Percentiles rank a stretch among this genome's conserved stretches.
phyloP scores from a whole-genome alignment of 2,329 filamentous ascomycete species.

The Calonectria montana region DNA sequence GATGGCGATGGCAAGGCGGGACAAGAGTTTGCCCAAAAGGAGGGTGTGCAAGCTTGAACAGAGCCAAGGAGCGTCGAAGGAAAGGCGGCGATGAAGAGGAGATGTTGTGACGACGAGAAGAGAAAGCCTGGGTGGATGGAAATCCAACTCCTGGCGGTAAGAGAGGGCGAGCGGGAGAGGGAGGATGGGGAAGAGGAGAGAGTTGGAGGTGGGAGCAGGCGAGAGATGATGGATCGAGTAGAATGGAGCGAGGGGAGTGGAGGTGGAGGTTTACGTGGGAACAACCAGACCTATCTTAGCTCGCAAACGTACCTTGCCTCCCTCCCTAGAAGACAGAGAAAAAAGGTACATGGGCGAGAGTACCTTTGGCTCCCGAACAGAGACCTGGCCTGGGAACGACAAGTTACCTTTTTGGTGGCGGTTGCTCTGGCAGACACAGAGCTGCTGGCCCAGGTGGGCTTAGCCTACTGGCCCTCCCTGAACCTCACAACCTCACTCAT shows the following conservation, averaged over 20 bases:
- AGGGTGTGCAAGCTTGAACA: slow-evolving; percentile 50
- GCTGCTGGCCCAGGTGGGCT: slow-evolving; percentile 21
- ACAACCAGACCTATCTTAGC: slow-evolving; percentile 16
- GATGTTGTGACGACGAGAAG: slow-evolving; percentile 55
- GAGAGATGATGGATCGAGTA: slow-evolving; percentile 34
- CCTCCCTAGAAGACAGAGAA: background rate
- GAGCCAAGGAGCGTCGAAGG: slow-evolving; percentile 54
- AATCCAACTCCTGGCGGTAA: slow-evolving; percentile 49
- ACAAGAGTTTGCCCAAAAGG: slow-evolving; percentile 52
- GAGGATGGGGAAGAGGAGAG: slow-evolving; percentile 38
- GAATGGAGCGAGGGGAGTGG: slow-evolving; percentile 37
- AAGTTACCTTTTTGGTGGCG: slow-evolving; percentile 15
- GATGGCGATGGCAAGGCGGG: slow-evolving; percentile 45
- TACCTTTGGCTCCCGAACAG: slow-evolving; percentile 7
- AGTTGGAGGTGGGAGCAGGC: slow-evolving; percentile 31
- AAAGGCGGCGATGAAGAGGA: slow-evolving; percentile 49
- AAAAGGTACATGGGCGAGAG: slow-evolving; percentile 2
- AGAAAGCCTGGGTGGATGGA: slow-evolving; percentile 56
- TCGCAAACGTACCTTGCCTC: slow-evolving; percentile 25
- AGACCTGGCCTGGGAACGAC: slow-evolving; percentile 6
- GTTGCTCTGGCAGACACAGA: slow-evolving; percentile 28
- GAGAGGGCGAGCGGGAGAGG: slow-evolving; percentile 41
- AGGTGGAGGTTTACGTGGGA: slow-evolving; percentile 26
- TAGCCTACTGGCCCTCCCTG: slow-evolving; percentile 12
- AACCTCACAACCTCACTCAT: background rate